Conservation (phyloP, 2,329 filamentous ascomycete genomes). For the Rutstroemia sp. region DNA sequence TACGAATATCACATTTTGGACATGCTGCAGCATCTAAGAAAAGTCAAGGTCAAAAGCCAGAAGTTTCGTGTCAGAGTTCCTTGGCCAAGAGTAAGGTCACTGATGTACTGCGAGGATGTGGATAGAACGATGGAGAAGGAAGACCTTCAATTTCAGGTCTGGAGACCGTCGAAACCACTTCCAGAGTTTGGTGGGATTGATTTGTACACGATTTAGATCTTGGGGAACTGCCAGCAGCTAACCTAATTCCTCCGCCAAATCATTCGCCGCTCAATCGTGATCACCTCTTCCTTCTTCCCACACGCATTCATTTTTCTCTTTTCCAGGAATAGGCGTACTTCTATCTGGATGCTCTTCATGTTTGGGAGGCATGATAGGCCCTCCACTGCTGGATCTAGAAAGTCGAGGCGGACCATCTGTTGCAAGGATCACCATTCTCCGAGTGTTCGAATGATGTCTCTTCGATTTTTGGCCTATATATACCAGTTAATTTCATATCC, state of each 20-base stretch:
- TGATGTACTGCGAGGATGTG: neutral
- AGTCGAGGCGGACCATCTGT: neutral
- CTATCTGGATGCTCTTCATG: neutral
- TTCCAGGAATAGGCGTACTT: too few species aligned
- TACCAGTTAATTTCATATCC: too few species aligned
- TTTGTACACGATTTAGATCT: neutral
- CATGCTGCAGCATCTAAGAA: neutral
- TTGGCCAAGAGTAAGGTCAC: neutral
- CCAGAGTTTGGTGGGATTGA: neutral
- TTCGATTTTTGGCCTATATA: neutral
- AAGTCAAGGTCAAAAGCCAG: neutral
- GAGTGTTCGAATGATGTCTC: neutral
- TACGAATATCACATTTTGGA: neutral
- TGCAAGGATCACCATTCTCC: neutral
- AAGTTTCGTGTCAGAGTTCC: neutral
- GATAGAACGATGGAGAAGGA: neutral
- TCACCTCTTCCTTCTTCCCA: neutral
- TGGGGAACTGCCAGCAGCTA: neutral
- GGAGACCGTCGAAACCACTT: neutral
- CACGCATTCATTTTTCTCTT: neutral
- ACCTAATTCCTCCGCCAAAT: too few species aligned
- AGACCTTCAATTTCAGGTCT: neutral
- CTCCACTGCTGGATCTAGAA: neutral
- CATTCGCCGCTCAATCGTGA: too few species aligned
- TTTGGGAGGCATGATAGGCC: neutral